These are phyloP conservation scores for Physaria fendleri DNA, from an alignment of 345 rosid species.

Conservation along the genomic window DNA sequence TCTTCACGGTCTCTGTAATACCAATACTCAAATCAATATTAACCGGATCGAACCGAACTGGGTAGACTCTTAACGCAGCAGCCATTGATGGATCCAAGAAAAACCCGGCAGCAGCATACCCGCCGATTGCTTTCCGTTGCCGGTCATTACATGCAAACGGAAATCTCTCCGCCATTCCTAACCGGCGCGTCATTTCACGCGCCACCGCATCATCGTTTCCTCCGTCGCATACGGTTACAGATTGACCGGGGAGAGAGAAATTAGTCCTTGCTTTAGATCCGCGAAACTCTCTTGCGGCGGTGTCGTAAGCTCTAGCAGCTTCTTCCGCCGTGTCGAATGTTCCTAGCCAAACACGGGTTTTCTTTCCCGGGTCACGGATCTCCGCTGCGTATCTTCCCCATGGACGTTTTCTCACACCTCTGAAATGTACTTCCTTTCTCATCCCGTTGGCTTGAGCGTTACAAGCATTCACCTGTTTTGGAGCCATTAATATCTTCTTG, in stretches of 20 bases:
- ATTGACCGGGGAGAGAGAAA: slow-evolving; percentile 39
- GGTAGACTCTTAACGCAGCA: slow-evolving; percentile 37
- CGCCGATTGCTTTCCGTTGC: slow-evolving; percentile 16
- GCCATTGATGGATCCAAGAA: slow-evolving; percentile 29
- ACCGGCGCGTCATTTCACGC: slow-evolving; percentile 33
- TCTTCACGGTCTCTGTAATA: slow-evolving; percentile 19
- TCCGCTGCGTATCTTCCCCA: slow-evolving; percentile 85
- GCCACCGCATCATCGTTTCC: slow-evolving; percentile 26
- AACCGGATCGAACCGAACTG: slow-evolving; percentile 42
- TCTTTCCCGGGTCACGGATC: slow-evolving; percentile 67
- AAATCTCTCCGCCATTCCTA: too few species aligned
- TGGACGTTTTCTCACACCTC: slow-evolving; percentile 67
- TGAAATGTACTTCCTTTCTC: slow-evolving; percentile 36
- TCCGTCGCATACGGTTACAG: background rate
- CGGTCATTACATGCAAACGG: slow-evolving; percentile 46
- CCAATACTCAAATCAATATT: slow-evolving; percentile 25
- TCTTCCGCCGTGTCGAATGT: slow-evolving; percentile 68
- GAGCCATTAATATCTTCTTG: too few species aligned
- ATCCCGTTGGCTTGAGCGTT: background rate
- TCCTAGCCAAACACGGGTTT: slow-evolving; percentile 67
- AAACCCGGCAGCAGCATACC: slow-evolving; percentile 31
- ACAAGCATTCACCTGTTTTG: slow-evolving; percentile 1
- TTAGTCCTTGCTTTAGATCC: slow-evolving; percentile 67
- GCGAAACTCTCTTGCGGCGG: slow-evolving; percentile 58
- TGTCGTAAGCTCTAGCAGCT: slow-evolving; percentile 60